Evolutionary conservation across 2,329 filamentous ascomycete genomes (phyloP).

Genomic region (Xylaria sp.): DNA sequence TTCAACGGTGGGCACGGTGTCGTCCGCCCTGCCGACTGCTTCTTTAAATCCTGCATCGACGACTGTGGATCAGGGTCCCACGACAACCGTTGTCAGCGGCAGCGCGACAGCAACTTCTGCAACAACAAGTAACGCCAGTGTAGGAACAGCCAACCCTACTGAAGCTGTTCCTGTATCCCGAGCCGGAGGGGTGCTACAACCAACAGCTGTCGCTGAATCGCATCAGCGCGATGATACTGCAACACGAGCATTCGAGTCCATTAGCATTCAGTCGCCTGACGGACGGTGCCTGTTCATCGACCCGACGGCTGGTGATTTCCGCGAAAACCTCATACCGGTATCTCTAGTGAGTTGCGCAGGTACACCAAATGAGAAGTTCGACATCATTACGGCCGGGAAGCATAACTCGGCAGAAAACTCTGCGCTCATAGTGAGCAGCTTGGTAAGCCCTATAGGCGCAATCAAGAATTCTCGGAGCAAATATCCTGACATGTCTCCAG

Average conservation of each 20-base stretch:
- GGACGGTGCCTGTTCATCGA: conserved; percentile 64
- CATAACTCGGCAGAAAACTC: conserved; percentile 58
- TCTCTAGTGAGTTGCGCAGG: conserved; percentile 58
- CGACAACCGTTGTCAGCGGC: conserved; percentile 9
- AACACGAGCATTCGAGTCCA: conserved; percentile 57
- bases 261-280: conserved; percentile 59
- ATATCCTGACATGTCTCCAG: conserved; percentile 39
- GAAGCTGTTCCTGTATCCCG: conserved; percentile 60
- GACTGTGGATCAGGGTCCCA: conserved; percentile 7
- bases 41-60: conserved; percentile 16
- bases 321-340: conserved; percentile 64
- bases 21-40: conserved; percentile 7
- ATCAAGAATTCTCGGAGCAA: neutral
- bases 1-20: conserved; percentile 3
- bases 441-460: conserved; percentile 48
- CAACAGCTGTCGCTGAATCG: conserved; percentile 61
- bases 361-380: conserved; percentile 61
- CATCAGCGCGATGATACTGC: conserved; percentile 60
- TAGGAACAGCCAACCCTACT: conserved; percentile 53
- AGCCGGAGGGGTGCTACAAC: conserved; percentile 61
- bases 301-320: conserved; percentile 64
- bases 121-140: conserved; percentile 11
- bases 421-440: conserved; percentile 60
- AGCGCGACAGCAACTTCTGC: conserved; percentile 16
- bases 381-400: conserved; percentile 61